A percentile compares a stretch with the other conserved stretches of the same genome.
phyloP scores from a whole-genome alignment of 805 yeast species.

The Pichia ethanolica region DNA sequence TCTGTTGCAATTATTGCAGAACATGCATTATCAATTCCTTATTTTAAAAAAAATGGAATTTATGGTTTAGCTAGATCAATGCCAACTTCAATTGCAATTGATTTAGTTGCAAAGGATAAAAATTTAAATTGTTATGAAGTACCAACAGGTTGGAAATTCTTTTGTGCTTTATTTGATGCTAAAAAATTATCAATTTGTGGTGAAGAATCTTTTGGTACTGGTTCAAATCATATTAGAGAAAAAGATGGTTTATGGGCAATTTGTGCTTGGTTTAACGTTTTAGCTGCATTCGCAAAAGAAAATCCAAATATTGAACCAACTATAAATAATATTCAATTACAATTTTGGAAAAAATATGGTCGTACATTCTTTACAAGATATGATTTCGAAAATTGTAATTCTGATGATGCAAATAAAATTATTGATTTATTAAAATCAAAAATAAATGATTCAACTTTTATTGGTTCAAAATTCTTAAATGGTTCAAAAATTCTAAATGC shows the following conservation, averaged over 20 bases:
- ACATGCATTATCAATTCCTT: conserved; percentile 84
- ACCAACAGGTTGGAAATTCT: conserved; percentile 98
- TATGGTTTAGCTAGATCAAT: conserved; percentile 92
- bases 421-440: conserved; percentile 42
- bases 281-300: conserved; percentile 66
- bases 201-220: conserved; percentile 97
- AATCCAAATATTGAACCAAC: conserved; percentile 46
- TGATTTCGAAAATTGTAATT: conserved; percentile 79
- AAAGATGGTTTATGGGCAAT: conserved; percentile 98
- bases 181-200: conserved; percentile 93
- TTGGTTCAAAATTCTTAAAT: conserved; percentile 40
- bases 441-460: conserved; percentile 32
- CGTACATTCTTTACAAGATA: conserved; percentile 95
- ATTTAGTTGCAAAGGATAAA: conserved; percentile 75
- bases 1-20: conserved; percentile 96
- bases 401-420: conserved; percentile 67
- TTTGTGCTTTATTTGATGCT: conserved; percentile 92
- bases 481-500: conserved; percentile 60
- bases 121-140: conserved; percentile 81
- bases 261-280: conserved; percentile 91
- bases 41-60: conserved; percentile 77
- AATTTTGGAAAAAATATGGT: conserved; percentile 89
- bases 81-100: conserved; percentile 96
- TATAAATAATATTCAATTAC: conserved; percentile 70
- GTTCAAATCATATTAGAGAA: conserved; percentile 94